These are phyloP conservation scores for Rugonectria rugulosa DNA, from an alignment of 2,329 filamentous ascomycete genomes.

Conservation along the genomic window DNA sequence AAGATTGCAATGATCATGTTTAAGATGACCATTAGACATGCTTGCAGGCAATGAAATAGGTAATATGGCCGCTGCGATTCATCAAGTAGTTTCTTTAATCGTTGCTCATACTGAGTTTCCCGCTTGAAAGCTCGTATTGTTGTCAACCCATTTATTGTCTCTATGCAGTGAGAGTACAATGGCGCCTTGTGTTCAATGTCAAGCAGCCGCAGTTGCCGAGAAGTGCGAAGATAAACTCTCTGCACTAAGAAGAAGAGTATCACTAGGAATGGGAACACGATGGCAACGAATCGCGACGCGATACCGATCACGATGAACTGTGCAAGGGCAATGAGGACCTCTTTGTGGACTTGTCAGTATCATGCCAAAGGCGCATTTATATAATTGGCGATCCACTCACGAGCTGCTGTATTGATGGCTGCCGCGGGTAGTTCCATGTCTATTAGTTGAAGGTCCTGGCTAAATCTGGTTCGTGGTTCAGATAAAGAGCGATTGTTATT, in stretches of 20 bases:
- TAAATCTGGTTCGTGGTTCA: too few species aligned
- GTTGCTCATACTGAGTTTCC: slow-evolving; percentile 29
- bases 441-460: background rate
- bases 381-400: too few species aligned
- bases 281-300: background rate
- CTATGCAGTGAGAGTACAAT: slow-evolving; percentile 39
- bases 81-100: slow-evolving; percentile 42
- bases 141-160: slow-evolving; percentile 34
- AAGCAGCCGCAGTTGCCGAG: slow-evolving; percentile 41
- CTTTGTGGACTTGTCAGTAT: too few species aligned
- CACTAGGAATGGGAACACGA: slow-evolving; percentile 48
- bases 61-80: slow-evolving; percentile 44
- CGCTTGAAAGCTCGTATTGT: slow-evolving; percentile 48
- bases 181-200: slow-evolving; percentile 43
- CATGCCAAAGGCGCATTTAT: too few species aligned
- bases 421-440: background rate
- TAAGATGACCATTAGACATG: slow-evolving; percentile 57
- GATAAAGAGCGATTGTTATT: too few species aligned
- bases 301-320: background rate
- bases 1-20: slow-evolving; percentile 52
- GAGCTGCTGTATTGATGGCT: background rate
- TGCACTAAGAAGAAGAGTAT: slow-evolving; percentile 37
- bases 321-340: background rate
- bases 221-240: slow-evolving; percentile 43
- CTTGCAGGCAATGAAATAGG: slow-evolving; percentile 56